phyloP scores from a whole-genome alignment of 2,329 filamentous ascomycete genomes.

The Chaetomiaceae sp. region DNA sequence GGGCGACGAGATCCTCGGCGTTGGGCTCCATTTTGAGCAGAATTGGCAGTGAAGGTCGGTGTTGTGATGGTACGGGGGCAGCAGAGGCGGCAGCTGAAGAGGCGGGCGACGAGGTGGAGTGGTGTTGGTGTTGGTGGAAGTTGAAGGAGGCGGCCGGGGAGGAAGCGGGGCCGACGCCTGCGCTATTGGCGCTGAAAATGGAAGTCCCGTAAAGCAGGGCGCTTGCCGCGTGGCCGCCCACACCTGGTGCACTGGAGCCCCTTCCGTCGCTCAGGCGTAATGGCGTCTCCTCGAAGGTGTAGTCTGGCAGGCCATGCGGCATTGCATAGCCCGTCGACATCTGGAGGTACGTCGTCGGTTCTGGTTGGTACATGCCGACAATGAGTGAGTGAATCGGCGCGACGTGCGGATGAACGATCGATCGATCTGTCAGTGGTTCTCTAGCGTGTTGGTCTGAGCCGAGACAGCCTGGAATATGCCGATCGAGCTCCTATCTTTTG shows the following conservation, averaged over 20 bases:
- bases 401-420: too few relatives aligned
- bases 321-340: slow-evolving; percentile 43
- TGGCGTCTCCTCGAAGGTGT: slow-evolving; percentile 27
- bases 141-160: slow-evolving; percentile 19
- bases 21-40: slow-evolving; percentile 37
- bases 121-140: slow-evolving; percentile 23
- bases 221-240: slow-evolving; percentile 18
- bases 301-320: slow-evolving; percentile 31
- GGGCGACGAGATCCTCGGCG: slow-evolving; percentile 47
- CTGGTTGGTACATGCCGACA: slow-evolving; percentile 51
- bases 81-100: slow-evolving; percentile 6
- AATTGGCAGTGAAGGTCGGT: slow-evolving; percentile 15
- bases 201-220: slow-evolving; percentile 22
- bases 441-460: slow-evolving; percentile 6
- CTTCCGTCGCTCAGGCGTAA: slow-evolving; percentile 20
- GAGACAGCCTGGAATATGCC: background rate
- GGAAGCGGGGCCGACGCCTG: slow-evolving; percentile 25
- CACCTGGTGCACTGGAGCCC: slow-evolving; percentile 15
- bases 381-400: too few relatives aligned
- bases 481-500: too few relatives aligned
- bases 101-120: slow-evolving; percentile 12
- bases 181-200: slow-evolving; percentile 23
- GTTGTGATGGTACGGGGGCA: slow-evolving; percentile 13
- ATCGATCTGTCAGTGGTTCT: too few relatives aligned
- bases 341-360: slow-evolving; percentile 43